phyloP scores from a whole-genome alignment of 768 basidiomycete genomes.

The Lactarius hengduanensis region DNA sequence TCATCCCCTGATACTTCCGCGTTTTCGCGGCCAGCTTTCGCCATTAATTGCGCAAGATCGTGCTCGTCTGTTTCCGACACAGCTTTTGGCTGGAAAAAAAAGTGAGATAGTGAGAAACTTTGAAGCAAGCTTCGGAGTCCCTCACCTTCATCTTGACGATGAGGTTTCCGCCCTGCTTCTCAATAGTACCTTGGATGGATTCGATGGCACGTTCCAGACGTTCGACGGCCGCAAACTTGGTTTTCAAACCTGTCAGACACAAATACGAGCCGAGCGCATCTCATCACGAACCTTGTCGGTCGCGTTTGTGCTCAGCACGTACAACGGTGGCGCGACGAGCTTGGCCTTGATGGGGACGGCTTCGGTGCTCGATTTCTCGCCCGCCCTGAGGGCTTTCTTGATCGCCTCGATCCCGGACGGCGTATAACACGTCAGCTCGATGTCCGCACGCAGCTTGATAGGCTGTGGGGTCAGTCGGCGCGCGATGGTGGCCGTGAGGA shows the following conservation, averaged over 20 bases:
- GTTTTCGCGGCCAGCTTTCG: conserved; percentile 89
- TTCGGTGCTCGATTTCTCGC: conserved; percentile 84
- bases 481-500: conserved; percentile 82
- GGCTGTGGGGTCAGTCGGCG: conserved; percentile 96
- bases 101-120: not conserved
- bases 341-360: conserved; percentile 96
- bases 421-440: conserved; percentile 95
- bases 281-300: conserved; percentile 77
- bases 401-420: conserved; percentile 97
- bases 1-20: conserved; percentile 96
- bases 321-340: conserved; percentile 93
- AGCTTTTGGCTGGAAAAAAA: conserved; percentile 77
- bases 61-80: conserved; percentile 97
- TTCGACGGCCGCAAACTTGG: conserved; percentile 83
- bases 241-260: conserved; percentile 5
- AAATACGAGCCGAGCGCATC: not conserved
- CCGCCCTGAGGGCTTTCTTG: conserved; percentile 84
- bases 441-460: conserved; percentile 97
- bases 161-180: conserved; percentile 79
- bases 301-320: conserved; percentile 92
- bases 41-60: conserved; percentile 96
- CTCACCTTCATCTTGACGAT: conserved; percentile 95
- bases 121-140: not conserved
- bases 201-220: conserved; percentile 92
- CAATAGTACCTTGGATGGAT: conserved; percentile 80